Base-by-base conservation (phyloP, 139 green algal species). In the Chlorella sorokiniana region DNA sequence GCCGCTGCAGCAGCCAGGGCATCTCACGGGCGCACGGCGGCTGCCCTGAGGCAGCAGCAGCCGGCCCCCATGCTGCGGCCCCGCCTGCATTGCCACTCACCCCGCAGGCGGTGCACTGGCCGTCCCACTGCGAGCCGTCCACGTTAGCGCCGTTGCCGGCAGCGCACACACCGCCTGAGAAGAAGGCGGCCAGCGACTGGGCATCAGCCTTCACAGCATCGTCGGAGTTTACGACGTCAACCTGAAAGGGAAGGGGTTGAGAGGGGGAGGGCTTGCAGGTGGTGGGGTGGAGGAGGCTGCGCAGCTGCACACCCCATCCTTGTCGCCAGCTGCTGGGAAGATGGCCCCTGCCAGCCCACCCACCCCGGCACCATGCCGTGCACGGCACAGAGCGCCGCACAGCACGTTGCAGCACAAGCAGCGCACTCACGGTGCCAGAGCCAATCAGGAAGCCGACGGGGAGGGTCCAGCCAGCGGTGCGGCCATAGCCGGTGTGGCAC, bases 401-500 rank as follows among this genome's bases (percentile, higher is more conserved):
- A 31, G 56, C 18, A 22, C 56, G 10, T 31, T n/a, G 18, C 16
- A n/a, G 22, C 56, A 65, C 56, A 10, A 31, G 6, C 6, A 33
- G 22, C 22, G 23, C 23, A 54, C 54, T 37, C 81, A 85, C 77
- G 27, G 68, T 41, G 29, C 41, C 54, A 3, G 23, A 8, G 27
- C 65, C 52, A 40, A 31, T 45, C 3, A 89, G 68, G 73, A n/a
- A 71, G 18, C 81, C 85, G 5, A 89, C 44, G 11, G 85, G 85
- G 31, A 89, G 64, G 14, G 40, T 65, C 82, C 82, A 89, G 63
- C 85, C 85, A 18, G 81, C 83, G 51, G 85, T 89, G 18, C 54
- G 35, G 67, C 83, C 42, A 81, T 89, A 89, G 52, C 85, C 85
- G 18, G 85, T 89, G 78, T 89, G 81, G 82, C 85, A 89, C 1